Base-by-base conservation (phyloP, 352 stramenopile species). In the Albugo candida region DNA sequence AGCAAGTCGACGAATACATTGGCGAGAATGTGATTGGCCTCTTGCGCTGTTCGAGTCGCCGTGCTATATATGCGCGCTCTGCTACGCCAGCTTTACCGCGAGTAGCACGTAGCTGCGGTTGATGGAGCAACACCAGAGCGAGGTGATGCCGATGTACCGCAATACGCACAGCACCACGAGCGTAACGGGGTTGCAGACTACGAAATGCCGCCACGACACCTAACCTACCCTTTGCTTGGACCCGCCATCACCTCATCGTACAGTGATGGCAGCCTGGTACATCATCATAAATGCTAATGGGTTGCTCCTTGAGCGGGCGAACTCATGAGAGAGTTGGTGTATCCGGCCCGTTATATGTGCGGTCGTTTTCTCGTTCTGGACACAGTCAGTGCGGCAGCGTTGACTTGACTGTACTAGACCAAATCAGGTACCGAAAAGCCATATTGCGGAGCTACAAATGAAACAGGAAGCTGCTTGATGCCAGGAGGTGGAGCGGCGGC, bases 91-190 rank as follows among this genome's bases (percentile, higher is more conserved):
- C 63, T 92, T 82, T 36, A 95, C 83, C n/a, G 87, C 85, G 11
- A 86, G 66, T 36, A 79, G 83, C 48, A 83, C 91, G 51, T 69
- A 83, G 4, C 49, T 96, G 13, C 55, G 51, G 39, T 92, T 65
- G 42, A 72, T 98, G 11, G 93, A 98, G 61, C 50, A 75, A 13
- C 97, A 96, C 47, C 41, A 56, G 20, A 31, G 65, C 24, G 67
- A 84, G 27, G 93, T 97, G 20, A 55, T 97, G 49, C 91, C 93
- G 1, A 69, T 95, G 38, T 97, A 98, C 61, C 92, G 88, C 24
- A 99, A 99, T 56, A 99, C 94, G 14, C 94, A 99, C 65, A 98
- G 93, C 16, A 89, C 74, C 19, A 83, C 74, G 12, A 89, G 70
- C 18, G 61, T 78, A 41, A 83, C 69, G 36, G 73, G 73, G 1